A percentile compares a stretch with the other conserved stretches of the same genome.
phyloP scores from a whole-genome alignment of 1,284 basidiomycete species.

The Pterulicium gracile region DNA sequence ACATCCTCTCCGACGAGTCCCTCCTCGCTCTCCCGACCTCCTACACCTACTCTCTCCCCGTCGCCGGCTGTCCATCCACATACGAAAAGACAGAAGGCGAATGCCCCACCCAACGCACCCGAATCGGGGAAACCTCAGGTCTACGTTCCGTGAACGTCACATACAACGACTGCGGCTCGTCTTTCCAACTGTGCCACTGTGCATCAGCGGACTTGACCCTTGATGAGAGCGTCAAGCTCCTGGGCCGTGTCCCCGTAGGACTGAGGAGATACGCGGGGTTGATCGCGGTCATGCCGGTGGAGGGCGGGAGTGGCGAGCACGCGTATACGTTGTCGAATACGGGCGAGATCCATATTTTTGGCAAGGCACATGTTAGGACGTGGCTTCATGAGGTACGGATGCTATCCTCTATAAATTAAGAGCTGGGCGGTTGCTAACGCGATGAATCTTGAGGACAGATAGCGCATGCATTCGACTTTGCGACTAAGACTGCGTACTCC shows the following conservation, averaged over 20 bases:
- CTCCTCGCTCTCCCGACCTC: too few species aligned
- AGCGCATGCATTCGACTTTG: slow-evolving; percentile 19
- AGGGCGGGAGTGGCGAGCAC: slow-evolving; percentile 8
- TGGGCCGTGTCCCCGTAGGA: slow-evolving; percentile 19
- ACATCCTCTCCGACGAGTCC: too few species aligned
- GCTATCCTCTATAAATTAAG: neutral
- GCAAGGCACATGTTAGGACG: slow-evolving; percentile 11
- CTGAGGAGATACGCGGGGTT: slow-evolving; percentile 16
- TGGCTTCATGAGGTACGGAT: slow-evolving; percentile 20
- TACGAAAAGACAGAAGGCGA: too few species aligned
- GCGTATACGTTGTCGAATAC: slow-evolving; percentile 17
- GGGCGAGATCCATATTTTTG: slow-evolving; percentile 21
- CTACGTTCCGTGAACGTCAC: slow-evolving; percentile 12
- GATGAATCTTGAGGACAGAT: too few species aligned
- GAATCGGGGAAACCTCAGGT: too few species aligned
- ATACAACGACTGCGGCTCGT: slow-evolving; percentile 18
- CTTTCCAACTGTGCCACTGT: slow-evolving; percentile 18
- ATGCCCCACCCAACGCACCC: too few species aligned
- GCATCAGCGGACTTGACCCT: slow-evolving; percentile 14
- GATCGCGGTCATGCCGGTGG: slow-evolving; percentile 12
- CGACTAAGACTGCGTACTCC: slow-evolving; percentile 10
- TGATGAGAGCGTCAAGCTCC: slow-evolving; percentile 13
- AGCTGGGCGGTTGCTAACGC: too few species aligned
- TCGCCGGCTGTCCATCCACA: too few species aligned
- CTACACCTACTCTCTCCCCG: too few species aligned